Conservation (phyloP, 1,139 yeast genomes). For the Lipomyces yarrowii region DNA sequence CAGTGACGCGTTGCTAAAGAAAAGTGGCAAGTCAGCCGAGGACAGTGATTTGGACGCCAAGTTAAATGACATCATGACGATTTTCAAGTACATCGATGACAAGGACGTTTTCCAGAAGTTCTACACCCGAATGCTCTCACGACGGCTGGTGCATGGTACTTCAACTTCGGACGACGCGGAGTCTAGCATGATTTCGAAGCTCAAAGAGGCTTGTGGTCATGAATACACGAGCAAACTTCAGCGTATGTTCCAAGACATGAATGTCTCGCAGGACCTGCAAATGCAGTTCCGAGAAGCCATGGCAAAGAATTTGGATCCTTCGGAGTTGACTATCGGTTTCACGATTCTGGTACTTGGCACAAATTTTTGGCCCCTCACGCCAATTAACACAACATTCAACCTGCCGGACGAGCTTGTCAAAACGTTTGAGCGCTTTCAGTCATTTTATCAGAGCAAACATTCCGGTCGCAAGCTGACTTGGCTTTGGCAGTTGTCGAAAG, state of each 20-base stretch:
- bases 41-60: conserved; percentile 64
- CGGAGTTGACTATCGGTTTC: conserved; percentile 53
- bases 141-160: conserved; percentile 81
- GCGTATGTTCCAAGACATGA: conserved; percentile 94
- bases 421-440: conserved; percentile 68
- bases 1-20: conserved; percentile 80
- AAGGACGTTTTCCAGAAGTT: conserved; percentile 94
- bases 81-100: conserved; percentile 87
- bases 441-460: conserved; percentile 73
- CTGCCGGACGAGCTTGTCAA: conserved; percentile 65
- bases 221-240: conserved; percentile 94
- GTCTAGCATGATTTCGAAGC: conserved; percentile 78
- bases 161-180: conserved; percentile 85
- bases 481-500: conserved; percentile 95
- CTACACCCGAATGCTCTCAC: conserved; percentile 86
- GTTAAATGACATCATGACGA: conserved; percentile 79
- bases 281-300: conserved; percentile 60
- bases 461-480: conserved; percentile 88
- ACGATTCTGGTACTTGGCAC: conserved; percentile 81
- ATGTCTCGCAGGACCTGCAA: conserved; percentile 80
- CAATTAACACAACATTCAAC: conserved; percentile 54
- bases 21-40: conserved; percentile 69
- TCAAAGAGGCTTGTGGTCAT: conserved; percentile 87
- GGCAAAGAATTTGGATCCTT: conserved; percentile 42
- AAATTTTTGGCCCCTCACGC: conserved; percentile 83